These are phyloP conservation scores for Taphrina flavorubra DNA, from an alignment of 1,139 yeast species.

Conservation along the genomic window DNA sequence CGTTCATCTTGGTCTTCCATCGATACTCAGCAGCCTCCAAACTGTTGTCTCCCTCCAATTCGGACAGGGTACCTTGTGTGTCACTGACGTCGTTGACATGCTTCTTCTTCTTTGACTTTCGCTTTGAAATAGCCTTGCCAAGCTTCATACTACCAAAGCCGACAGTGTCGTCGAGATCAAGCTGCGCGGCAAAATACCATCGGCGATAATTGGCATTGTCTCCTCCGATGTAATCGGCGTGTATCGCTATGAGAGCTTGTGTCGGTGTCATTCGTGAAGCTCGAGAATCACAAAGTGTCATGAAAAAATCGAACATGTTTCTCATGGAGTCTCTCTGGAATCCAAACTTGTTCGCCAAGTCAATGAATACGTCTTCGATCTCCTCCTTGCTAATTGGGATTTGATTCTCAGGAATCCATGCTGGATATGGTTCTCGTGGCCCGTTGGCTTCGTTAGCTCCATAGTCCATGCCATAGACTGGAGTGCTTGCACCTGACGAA, in stretches of 20 bases:
- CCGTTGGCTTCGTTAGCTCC: conserved; percentile 57
- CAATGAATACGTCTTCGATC: conserved; percentile 89
- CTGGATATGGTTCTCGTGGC: conserved; percentile 83
- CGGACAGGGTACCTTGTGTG: conserved; percentile 60
- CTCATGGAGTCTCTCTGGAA: conserved; percentile 98
- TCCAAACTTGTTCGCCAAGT: conserved; percentile 88
- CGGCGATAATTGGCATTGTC: conserved; percentile 87
- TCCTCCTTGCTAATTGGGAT: conserved; percentile 84
- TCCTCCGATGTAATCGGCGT: conserved; percentile 97
- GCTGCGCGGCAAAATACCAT: conserved; percentile 95
- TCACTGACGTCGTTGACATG: conserved; percentile 56
- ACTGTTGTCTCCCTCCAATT: conserved; percentile 84
- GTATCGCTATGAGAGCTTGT: conserved; percentile 88
- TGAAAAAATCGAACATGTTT: conserved; percentile 94
- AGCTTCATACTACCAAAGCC: conserved; percentile 80
- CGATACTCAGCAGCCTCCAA: conserved; percentile 80
- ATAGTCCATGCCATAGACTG: conserved; percentile 88
- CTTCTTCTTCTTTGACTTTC: conserved; percentile 57
- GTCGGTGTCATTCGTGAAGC: conserved; percentile 97
- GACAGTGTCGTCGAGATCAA: conserved; percentile 80
- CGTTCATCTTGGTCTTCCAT: conserved; percentile 82
- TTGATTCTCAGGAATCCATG: conserved; percentile 93
- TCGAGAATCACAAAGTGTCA: conserved; percentile 92
- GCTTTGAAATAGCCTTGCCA: conserved; percentile 54
- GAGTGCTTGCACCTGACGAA: conserved; percentile 94